These are phyloP conservation scores for Helicostylum pulchrum DNA, from an alignment of 192 early-diverging fungal genomes.

Conservation along the genomic window DNA sequence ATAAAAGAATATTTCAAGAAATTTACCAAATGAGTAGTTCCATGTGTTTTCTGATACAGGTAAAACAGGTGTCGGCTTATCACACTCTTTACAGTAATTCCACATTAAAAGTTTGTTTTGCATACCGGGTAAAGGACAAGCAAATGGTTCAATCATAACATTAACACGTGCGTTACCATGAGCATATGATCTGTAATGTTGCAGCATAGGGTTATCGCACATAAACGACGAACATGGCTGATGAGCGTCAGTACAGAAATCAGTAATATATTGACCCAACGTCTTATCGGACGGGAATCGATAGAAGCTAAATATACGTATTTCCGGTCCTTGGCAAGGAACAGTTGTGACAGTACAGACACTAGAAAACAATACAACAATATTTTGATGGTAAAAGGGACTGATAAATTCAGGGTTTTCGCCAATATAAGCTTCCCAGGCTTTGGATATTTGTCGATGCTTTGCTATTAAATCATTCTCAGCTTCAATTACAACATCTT, in stretches of 20 bases:
- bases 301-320: conserved; percentile 83
- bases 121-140: conserved; percentile 59
- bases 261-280: conserved; percentile 84
- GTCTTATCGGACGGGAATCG: conserved; percentile 75
- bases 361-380: conserved; percentile 71
- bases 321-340: conserved; percentile 68
- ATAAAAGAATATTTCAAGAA: conserved; percentile 89
- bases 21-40: conserved; percentile 98
- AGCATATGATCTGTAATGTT: conserved; percentile 85
- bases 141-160: conserved; percentile 65
- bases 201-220: conserved; percentile 75
- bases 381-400: conserved; percentile 73
- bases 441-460: conserved; percentile 37
- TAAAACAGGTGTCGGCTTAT: conserved; percentile 63
- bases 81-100: conserved; percentile 79
- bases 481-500: conserved; percentile 26
- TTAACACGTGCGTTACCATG: conserved; percentile 78
- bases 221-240: conserved; percentile 61
- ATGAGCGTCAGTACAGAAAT: conserved; percentile 69
- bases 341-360: conserved; percentile 57
- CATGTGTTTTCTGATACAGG: conserved; percentile 84
- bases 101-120: conserved; percentile 86
- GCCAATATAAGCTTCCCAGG: conserved; percentile 53
- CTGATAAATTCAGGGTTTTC: conserved; percentile 58
- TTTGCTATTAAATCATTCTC: conserved; percentile 44